Base-by-base conservation (phyloP, 257 asterid species). In the Striga asiatica region DNA sequence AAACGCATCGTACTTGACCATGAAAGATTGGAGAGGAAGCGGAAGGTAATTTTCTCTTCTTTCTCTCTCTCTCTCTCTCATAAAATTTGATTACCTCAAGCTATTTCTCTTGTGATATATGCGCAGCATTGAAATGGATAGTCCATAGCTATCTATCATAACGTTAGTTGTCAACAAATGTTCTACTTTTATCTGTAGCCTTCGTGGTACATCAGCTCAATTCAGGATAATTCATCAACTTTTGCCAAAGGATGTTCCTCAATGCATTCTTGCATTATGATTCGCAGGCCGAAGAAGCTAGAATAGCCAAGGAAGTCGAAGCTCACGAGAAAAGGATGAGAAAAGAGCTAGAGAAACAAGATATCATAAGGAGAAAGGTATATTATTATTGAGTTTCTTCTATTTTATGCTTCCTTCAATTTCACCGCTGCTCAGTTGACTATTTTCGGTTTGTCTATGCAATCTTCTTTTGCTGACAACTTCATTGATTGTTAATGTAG, bases 331-430 rank as follows among this genome's bases (percentile, higher is more conserved):
- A 85, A 69, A 83, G 77, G 77, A 81, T 81, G 48, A 65, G 93
- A 42, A 89, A 83, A 66, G 97, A 89, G 74, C 79, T 85, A 31
- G 97, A 85, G 81, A 85, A 81, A 67, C 95, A 89, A 69, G 94
- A 85, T 59, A 38, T 83, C 14, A 64, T 85, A 57, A 73, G 80
- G 69, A 74, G 78, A 76, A 89, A 78, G 93, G 97, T 85, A 56
- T 41, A 41, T 41, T 41, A 41, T 49, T 46, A 35, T 66, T 41
- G 27, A 48, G 60, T 43, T 56, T 23, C 17, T 56, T 28, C 6
- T 2, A 20, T 59, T 61, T 39, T 38, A 3, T 6, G 8, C 38
- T 49, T 38, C 34, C 41, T 14, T 18, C 17, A 8, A 43, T 24
- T 55, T 55, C 43, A 17, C 8, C 3, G 11, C 23, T 27, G 7